These are phyloP conservation scores for Coemansia sp. DNA, from an alignment of 192 early-diverging fungal species.

Conservation along the genomic window DNA sequence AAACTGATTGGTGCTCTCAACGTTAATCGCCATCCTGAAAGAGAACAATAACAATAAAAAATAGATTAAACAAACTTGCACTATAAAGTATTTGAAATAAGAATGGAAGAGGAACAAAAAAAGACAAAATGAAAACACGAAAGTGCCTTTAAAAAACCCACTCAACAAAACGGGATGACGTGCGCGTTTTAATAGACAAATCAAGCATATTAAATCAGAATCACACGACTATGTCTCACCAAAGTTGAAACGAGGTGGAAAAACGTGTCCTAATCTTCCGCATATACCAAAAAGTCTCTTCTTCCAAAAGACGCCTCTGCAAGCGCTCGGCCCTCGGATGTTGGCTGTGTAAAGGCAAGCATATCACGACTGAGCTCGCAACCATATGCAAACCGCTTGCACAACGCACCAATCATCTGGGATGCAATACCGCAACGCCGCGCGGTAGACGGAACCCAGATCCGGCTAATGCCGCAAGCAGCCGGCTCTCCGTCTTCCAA, in stretches of 20 bases:
- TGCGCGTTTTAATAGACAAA: no score
- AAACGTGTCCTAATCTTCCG: slow-evolving; percentile 19
- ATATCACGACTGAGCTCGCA: slow-evolving; percentile 17
- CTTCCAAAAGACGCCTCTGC: slow-evolving; percentile 52
- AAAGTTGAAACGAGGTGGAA: no score
- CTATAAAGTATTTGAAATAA: background rate
- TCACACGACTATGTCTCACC: no score
- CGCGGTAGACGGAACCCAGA: slow-evolving; percentile 56
- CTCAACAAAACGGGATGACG: no score
- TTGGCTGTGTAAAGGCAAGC: slow-evolving; percentile 61
- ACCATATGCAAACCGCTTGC: slow-evolving; percentile 50
- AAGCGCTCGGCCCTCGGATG: slow-evolving; percentile 46
- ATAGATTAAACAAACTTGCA: background rate
- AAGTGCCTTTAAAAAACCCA: background rate
- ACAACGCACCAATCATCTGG: slow-evolving; percentile 45
- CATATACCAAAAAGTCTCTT: slow-evolving; percentile 57
- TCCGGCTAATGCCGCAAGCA: slow-evolving; percentile 57
- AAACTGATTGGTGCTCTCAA: slow-evolving; percentile 45
- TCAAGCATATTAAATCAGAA: no score
- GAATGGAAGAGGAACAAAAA: background rate
- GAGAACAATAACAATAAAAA: background rate
- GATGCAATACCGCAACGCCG: slow-evolving; percentile 49
- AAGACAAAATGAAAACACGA: background rate
- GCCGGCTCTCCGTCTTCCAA: slow-evolving; percentile 15
- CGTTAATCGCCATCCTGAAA: slow-evolving; percentile 38